phyloP scores from a whole-genome alignment of 768 basidiomycete genomes.

The Tricholoma sp. region DNA sequence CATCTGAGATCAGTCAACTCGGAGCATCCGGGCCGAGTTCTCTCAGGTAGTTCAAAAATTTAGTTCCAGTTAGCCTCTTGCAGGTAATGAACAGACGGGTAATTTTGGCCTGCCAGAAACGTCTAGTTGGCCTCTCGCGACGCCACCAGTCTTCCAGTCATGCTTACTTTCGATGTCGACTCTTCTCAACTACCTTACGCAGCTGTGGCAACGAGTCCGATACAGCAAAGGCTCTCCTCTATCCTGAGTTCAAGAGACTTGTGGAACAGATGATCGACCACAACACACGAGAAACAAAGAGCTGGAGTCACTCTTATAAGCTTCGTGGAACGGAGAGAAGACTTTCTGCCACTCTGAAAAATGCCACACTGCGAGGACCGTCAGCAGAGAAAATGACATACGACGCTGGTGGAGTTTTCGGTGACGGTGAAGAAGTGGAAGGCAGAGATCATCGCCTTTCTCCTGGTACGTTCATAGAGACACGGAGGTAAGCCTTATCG shows the following conservation, averaged over 20 bases:
- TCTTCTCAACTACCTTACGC: not conserved
- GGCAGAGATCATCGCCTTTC: slow-evolving; percentile 17
- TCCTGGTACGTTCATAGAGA: slow-evolving; percentile 49
- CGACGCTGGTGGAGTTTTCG: slow-evolving; percentile 4
- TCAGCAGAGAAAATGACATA: slow-evolving; percentile 15
- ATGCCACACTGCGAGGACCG: slow-evolving; percentile 1
- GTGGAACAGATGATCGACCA: slow-evolving; percentile 30
- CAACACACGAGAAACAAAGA: slow-evolving; percentile 19
- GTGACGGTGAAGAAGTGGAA: slow-evolving; percentile 12
- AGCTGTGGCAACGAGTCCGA: not conserved
- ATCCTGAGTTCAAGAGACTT: slow-evolving; percentile 11
- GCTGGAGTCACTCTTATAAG: slow-evolving; percentile 32
- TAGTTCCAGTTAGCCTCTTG: too few species aligned
- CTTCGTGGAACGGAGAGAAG: slow-evolving; percentile 36
- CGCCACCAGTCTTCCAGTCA: not conserved
- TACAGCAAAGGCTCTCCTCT: slow-evolving; percentile 1
- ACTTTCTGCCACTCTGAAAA: slow-evolving; percentile 15
- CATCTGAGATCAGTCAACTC: not conserved
- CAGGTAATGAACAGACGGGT: slow-evolving; percentile 6
- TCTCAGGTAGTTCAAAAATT: slow-evolving; percentile 3
- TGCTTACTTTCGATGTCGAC: not conserved
- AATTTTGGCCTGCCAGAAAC: slow-evolving; percentile 1
- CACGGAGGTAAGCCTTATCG: slow-evolving; percentile 35
- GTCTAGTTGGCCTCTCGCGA: not conserved
- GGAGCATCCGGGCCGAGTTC: slow-evolving; percentile 14